Base-by-base conservation (phyloP, 495 filamentous ascomycete species). In the Bombardia bombarda region DNA sequence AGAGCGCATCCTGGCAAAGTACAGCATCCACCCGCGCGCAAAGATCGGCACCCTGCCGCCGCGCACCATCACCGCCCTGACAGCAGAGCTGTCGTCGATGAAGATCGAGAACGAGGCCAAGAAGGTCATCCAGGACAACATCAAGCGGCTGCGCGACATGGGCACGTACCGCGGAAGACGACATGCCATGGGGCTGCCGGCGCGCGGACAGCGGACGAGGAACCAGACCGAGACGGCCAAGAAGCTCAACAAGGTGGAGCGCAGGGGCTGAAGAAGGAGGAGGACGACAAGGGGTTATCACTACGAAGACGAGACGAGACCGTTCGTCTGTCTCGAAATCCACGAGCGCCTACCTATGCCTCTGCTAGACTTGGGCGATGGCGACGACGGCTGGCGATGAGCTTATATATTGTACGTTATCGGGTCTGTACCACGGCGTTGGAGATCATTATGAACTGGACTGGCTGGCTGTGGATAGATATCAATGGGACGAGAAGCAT, bases 81-180 rank as follows among this genome's bases (percentile, higher is more conserved):
- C 78, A n/a, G 79, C 80, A 32, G 85, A 89, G 54, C 71, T 98
- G 30, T 86, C 90, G 6, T 81, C 79, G 9, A 89, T 98, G 89
- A 93, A 82, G 32, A 87, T 95, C 47, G 93, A 97, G 61, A 95
- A 86, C 54, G 90, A 98, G 51, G 70, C 94, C 45, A 69, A 79
- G 57, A 72, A 82, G 60, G 70, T 86, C 40, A 52, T 95, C 31
- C 65, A 78, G 51, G 87, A 95, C 23, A 86, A 97, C 56, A 94
- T 98, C 52, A 75, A 74, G 55, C 74, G 92, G 25, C 56, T 98
- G 61, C 82, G 83, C 58, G 90, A 95, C 61, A 95, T 94, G 66
- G 90, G 90, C 25, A 79, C 85, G 10, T 94, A 95, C 63, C 70
- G 93, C 28, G 92, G 92, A 41, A 78, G 86, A 60, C 69, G 93